Percentiles rank a stretch among this genome's conserved stretches.
Evolutionary conservation across 345 rosid species (phyloP).

Genomic region (Hibiscus mutabilis): DNA sequence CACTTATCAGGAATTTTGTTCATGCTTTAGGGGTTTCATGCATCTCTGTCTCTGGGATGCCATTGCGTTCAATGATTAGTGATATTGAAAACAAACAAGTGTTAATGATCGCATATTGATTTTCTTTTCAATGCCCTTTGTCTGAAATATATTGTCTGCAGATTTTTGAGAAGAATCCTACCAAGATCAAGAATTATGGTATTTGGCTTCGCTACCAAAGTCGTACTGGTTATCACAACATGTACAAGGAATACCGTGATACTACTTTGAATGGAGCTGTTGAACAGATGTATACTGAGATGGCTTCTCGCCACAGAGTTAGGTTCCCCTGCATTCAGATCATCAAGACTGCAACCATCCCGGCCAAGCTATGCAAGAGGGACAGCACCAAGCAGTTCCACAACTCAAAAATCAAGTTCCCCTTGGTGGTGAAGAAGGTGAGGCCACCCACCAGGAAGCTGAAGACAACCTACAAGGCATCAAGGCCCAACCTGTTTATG

Average conservation of each 20-base stretch:
- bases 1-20: background rate
- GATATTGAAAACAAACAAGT: background rate
- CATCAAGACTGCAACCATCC: constrained; percentile 53
- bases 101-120: background rate
- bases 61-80: background rate
- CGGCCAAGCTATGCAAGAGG: constrained; percentile 40
- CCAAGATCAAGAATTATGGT: constrained; percentile 47
- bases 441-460: constrained; percentile 54
- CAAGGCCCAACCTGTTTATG: constrained; percentile 47
- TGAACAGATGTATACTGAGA: constrained; percentile 60
- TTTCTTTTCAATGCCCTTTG: background rate
- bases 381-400: constrained; percentile 58
- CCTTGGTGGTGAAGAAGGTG: constrained; percentile 34
- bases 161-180: constrained; percentile 60
- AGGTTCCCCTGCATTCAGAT: constrained; percentile 60
- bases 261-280: constrained; percentile 52
- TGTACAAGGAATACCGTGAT: constrained; percentile 50
- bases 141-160: constrained; percentile 7
- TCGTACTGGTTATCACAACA: constrained; percentile 46
- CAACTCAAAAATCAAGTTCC: constrained; percentile 47
- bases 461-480: constrained; percentile 53
- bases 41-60: background rate
- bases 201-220: constrained; percentile 58
- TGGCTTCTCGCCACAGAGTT: constrained; percentile 62
- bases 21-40: background rate